phyloP scores from a whole-genome alignment of 75 land plant species.

The Selaginella moellendorffii region DNA sequence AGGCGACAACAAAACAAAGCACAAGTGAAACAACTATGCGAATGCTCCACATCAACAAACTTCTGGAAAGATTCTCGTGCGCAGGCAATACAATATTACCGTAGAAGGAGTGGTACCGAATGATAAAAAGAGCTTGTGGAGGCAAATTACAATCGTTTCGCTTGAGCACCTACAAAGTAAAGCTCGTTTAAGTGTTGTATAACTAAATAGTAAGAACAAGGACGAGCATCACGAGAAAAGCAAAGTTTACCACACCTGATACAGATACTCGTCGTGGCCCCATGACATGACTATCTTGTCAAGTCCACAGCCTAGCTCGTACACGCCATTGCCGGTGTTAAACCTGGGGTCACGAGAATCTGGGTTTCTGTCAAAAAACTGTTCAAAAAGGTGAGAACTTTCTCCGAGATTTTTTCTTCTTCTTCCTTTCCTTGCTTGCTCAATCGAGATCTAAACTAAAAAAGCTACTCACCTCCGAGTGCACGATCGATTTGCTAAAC shows the following conservation, averaged over 20 bases:
- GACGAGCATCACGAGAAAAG: too few relatives aligned
- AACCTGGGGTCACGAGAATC: constrained; percentile 23
- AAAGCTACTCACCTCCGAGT: constrained; percentile 39
- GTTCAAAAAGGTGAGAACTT: constrained; percentile 10
- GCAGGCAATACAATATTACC: constrained; percentile 19
- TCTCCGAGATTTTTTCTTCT: too few relatives aligned
- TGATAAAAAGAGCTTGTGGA: constrained; percentile 64
- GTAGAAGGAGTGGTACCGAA: constrained; percentile 81
- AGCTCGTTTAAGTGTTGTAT: too few relatives aligned
- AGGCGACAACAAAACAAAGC: background rate
- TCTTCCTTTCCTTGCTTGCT: background rate
- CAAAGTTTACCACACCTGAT: too few relatives aligned
- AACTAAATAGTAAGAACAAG: too few relatives aligned
- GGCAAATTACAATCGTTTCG: constrained; percentile 53
- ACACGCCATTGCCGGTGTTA: background rate
- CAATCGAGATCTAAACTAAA: background rate
- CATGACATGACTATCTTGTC: background rate
- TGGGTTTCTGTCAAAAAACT: constrained; percentile 62
- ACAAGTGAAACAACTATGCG: background rate
- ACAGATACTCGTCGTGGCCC: background rate
- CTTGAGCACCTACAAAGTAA: constrained; percentile 67
- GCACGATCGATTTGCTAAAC: constrained; percentile 60
- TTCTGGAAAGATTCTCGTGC: background rate
- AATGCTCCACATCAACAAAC: background rate
- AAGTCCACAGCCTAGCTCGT: background rate